Evolutionary conservation across 768 basidiomycete species (phyloP).

Genomic region (Tulasnella calospora): DNA sequence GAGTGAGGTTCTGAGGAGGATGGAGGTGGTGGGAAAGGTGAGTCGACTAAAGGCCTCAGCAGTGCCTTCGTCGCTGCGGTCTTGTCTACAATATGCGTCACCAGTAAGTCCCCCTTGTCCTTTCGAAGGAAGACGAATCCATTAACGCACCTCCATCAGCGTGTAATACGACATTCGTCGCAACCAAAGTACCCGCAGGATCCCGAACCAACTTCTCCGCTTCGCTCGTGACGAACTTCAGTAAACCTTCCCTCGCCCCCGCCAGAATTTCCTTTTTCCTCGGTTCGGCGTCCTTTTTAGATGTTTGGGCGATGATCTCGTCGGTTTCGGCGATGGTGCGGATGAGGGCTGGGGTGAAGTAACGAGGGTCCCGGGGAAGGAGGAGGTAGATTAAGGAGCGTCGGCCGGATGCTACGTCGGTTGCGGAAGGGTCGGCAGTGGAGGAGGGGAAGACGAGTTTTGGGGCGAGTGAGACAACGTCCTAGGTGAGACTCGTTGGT

Average conservation of each 20-base stretch:
- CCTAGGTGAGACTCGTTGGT: conserved; percentile 32
- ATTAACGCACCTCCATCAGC: conserved; percentile 67
- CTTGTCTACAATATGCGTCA: conserved; percentile 54
- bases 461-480: conserved; percentile 56
- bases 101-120: neutral
- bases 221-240: conserved; percentile 61
- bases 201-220: conserved; percentile 63
- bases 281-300: conserved; percentile 68
- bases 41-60: conserved; percentile 49
- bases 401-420: conserved; percentile 46
- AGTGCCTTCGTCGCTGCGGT: conserved; percentile 55
- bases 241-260: conserved; percentile 66
- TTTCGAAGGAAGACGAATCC: conserved; percentile 26
- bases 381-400: conserved; percentile 78
- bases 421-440: conserved; percentile 44
- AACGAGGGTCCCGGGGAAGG: conserved; percentile 72
- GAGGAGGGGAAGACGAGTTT: conserved; percentile 47
- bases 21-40: conserved; percentile 45
- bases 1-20: conserved; percentile 53
- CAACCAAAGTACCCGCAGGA: conserved; percentile 71
- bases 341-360: conserved; percentile 83
- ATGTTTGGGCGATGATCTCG: conserved; percentile 59
- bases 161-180: conserved; percentile 77
- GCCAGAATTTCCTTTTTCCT: conserved; percentile 66
- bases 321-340: conserved; percentile 69